These are phyloP conservation scores for Pouteria campechiana DNA, from an alignment of 179 eudicot species.

Conservation along the genomic window DNA sequence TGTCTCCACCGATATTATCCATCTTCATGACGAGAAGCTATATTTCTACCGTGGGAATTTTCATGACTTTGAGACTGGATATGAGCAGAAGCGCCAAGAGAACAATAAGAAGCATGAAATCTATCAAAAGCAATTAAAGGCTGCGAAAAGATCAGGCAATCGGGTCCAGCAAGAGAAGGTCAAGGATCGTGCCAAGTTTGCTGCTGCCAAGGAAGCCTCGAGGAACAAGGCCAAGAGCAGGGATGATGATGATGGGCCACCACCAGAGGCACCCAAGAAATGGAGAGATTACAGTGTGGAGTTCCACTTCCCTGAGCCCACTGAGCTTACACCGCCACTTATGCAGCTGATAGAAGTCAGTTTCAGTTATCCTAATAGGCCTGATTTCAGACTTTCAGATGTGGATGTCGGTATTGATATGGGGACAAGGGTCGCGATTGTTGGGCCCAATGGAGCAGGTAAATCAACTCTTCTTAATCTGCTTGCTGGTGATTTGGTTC, in stretches of 20 bases:
- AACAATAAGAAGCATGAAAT: constrained; percentile 64
- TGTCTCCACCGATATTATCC: constrained; percentile 73
- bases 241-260: constrained; percentile 60
- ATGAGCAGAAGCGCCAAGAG: constrained; percentile 80
- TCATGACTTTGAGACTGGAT: constrained; percentile 76
- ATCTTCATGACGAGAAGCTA: constrained; percentile 79
- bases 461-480: constrained; percentile 80
- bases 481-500: constrained; percentile 73
- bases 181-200: constrained; percentile 61
- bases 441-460: constrained; percentile 93
- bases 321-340: constrained; percentile 85
- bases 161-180: constrained; percentile 67
- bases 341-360: constrained; percentile 76
- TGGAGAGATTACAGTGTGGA: constrained; percentile 85
- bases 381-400: constrained; percentile 61
- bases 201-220: constrained; percentile 54
- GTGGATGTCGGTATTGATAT: constrained; percentile 93
- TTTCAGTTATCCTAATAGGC: constrained; percentile 68
- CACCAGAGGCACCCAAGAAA: constrained; percentile 61
- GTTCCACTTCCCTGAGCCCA: constrained; percentile 92
- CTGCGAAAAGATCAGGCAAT: constrained; percentile 73
- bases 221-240: constrained; percentile 52
- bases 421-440: constrained; percentile 92
- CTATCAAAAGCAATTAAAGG: constrained; percentile 67
- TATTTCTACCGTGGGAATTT: constrained; percentile 79